Conservation (phyloP, 2,329 filamentous ascomycete genomes). For the Ophiosphaerella korrae region DNA sequence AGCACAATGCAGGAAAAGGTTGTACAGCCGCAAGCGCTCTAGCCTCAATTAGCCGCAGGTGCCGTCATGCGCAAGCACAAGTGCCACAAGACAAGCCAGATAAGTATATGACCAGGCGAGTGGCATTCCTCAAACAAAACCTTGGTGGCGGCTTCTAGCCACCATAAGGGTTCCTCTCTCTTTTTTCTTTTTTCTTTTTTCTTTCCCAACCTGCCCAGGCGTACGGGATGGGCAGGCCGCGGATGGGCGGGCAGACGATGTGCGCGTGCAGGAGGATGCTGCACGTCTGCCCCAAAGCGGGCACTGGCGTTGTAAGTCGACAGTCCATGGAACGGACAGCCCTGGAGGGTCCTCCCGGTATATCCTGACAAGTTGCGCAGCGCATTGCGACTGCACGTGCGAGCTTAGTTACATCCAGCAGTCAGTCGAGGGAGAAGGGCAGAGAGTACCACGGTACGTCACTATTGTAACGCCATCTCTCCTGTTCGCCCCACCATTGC, state of each 20-base stretch:
- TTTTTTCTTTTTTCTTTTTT: no score
- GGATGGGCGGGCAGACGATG: constrained; percentile 8
- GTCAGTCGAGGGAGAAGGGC: not conserved
- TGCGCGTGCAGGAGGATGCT: constrained; percentile 10
- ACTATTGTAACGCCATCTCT: constrained; percentile 16
- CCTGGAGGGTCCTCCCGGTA: not conserved
- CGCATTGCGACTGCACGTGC: constrained; percentile 3
- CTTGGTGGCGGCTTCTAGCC: no score
- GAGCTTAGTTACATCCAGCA: no score
- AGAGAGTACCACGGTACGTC: constrained; percentile 13
- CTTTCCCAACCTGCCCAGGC: not conserved
- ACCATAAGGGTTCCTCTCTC: no score
- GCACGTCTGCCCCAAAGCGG: constrained; percentile 15
- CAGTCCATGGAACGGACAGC: constrained; percentile 7
- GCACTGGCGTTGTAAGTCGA: constrained; percentile 9
- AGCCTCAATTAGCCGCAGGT: constrained; percentile 2
- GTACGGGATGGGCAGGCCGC: constrained; percentile 9
- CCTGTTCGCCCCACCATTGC: constrained; percentile 20
- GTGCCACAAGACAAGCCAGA: not conserved
- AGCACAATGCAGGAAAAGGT: not conserved
- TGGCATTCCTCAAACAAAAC: no score
- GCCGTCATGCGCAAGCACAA: not conserved
- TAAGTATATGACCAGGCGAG: no score
- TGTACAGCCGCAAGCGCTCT: not conserved
- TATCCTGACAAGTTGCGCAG: constrained; percentile 1